Evolutionary conservation across 495 filamentous ascomycete genomes (phyloP).

Genomic region (Penicillium argentinense): DNA sequence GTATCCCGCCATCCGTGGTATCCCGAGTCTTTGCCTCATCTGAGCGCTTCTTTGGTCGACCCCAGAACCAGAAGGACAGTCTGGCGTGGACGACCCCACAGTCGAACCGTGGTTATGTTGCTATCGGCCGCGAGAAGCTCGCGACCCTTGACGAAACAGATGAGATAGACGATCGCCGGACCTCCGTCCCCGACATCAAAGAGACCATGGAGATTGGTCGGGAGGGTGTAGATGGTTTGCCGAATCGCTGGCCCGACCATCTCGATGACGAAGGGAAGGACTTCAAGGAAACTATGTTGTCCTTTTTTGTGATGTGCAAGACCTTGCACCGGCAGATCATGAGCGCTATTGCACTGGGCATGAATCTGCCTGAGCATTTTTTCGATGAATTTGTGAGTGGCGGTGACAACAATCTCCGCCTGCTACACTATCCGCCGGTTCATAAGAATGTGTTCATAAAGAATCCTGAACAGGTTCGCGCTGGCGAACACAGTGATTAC

Average conservation of each 20-base stretch:
- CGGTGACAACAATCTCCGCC: conserved; percentile 84
- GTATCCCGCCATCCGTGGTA: conserved; percentile 61
- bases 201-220: conserved; percentile 83
- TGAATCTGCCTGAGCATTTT: conserved; percentile 69
- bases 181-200: conserved; percentile 71
- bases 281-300: conserved; percentile 71
- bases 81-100: conserved; percentile 70
- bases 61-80: conserved; percentile 66
- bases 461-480: conserved; percentile 74
- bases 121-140: conserved; percentile 76
- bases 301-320: conserved; percentile 74
- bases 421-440: conserved; percentile 85
- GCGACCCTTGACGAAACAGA: conserved; percentile 54
- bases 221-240: conserved; percentile 62
- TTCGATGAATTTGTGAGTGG: conserved; percentile 73
- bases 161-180: conserved; percentile 59
- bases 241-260: conserved; percentile 80
- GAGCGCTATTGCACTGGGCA: conserved; percentile 82
- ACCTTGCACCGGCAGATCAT: conserved; percentile 75
- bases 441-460: conserved; percentile 63
- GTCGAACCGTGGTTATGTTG: conserved; percentile 77
- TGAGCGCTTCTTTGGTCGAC: conserved; percentile 73
- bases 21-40: conserved; percentile 67
- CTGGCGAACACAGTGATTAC: conserved; percentile 87
- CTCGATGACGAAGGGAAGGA: conserved; percentile 58